Base-by-base conservation (phyloP, 208 protist species). In the Trypanosoma avium region DNA sequence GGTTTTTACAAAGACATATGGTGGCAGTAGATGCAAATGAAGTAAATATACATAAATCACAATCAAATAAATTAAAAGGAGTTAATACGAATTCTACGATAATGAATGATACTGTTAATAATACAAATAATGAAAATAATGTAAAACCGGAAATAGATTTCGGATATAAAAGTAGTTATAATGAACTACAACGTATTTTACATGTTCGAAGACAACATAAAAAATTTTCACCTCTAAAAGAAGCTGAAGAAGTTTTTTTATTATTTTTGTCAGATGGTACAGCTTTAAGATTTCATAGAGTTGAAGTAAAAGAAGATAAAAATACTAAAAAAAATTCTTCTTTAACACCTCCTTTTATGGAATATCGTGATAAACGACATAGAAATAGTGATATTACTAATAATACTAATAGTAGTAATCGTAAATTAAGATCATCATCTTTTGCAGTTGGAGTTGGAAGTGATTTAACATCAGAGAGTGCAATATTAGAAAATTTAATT, bases 261-360 rank as follows among this genome's bases (percentile, higher is more conserved):
- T 42, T 93, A 33, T 67, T 84, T 67, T 61, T 93, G 36, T 87
- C 81, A 15, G 76, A 88, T 61, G 86, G 86, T 19, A 59, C 69
- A 8, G 50, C 61, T 30, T 52, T 79, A 26, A 79, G 79, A 59
- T 81, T 93, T 67, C 79, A 82, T 40, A 40, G 62, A 40, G 58
- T 65, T 46, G 63, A 61, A 17, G 15, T 27, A 10, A 6, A 15
- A 30, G 47, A 56, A 24, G 30, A 58, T 30, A 42, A 24, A 22
- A 21, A 27, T 15, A 52, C 27, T n/a, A 24, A 15, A 42, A 17
- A 30, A 24, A 30, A 17, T 15, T 29, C 22, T 27, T 38, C 24
- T 0, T 17, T 9, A 15, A 36, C 38, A 33, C 38, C 27, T 17
- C 22, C 21, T 35, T 43, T 22, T 43, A 8, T 15, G 4, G 60